phyloP scores from a whole-genome alignment of 2,329 filamentous ascomycete species.

The Aspergillus sp. region DNA sequence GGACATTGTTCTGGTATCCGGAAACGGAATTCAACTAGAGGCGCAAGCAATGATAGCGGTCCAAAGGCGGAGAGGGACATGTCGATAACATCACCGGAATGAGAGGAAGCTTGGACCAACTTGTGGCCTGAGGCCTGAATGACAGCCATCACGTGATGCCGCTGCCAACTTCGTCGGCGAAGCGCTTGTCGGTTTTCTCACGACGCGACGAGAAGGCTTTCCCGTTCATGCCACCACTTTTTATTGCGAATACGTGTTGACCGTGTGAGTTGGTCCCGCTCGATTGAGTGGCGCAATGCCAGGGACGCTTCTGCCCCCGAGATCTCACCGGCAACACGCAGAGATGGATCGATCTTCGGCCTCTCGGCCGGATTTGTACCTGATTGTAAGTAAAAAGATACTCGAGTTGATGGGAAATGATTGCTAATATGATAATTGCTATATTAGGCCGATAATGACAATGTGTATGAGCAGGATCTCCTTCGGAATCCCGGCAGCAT shows the following conservation, averaged over 20 bases:
- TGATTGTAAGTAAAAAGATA: slow-evolving; percentile 40
- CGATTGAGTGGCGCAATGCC: slow-evolving; percentile 49
- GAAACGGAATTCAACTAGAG: slow-evolving; percentile 1
- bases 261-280: slow-evolving; percentile 35
- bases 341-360: slow-evolving; percentile 43
- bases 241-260: slow-evolving; percentile 28
- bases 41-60: slow-evolving; percentile 17
- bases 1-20: slow-evolving; percentile 25
- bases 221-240: slow-evolving; percentile 26
- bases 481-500: slow-evolving; percentile 79
- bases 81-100: slow-evolving; percentile 31
- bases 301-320: slow-evolving; percentile 50
- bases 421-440: slow-evolving; percentile 34
- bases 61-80: slow-evolving; percentile 13
- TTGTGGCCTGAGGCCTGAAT: slow-evolving; percentile 15
- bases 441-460: slow-evolving; percentile 76
- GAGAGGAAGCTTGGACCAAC: slow-evolving; percentile 22
- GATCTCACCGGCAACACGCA: slow-evolving; percentile 44
- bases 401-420: slow-evolving; percentile 22
- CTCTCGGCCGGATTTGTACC: slow-evolving; percentile 44
- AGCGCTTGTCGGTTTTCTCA: slow-evolving; percentile 15
- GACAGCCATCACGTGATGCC: slow-evolving; percentile 26
- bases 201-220: slow-evolving; percentile 28
- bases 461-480: slow-evolving; percentile 94
- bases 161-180: slow-evolving; percentile 28